Conservation (phyloP, 495 filamentous ascomycete genomes). For the Achaetomiella virescens region DNA sequence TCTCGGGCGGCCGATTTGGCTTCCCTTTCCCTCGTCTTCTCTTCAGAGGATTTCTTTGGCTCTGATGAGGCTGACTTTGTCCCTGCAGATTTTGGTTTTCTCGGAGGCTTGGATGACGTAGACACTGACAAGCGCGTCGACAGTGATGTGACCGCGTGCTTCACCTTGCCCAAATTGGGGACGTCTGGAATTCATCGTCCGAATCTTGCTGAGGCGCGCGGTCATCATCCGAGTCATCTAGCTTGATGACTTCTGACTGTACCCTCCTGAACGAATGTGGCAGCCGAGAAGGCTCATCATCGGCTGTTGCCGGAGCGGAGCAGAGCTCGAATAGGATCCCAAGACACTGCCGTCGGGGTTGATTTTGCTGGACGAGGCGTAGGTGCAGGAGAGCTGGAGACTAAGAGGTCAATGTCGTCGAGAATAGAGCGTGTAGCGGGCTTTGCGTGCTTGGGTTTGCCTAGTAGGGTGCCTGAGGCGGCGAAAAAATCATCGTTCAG, state of each 20-base stretch:
- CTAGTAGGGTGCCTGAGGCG: constrained; percentile 9
- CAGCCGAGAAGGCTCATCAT: constrained; percentile 6
- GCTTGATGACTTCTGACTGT: constrained; percentile 18
- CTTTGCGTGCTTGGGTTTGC: background rate
- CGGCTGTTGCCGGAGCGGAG: constrained; percentile 21
- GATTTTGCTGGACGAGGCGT: background rate
- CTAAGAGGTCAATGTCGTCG: constrained; percentile 20
- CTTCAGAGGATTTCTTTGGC: constrained; percentile 28
- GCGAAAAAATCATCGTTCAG: constrained; percentile 14
- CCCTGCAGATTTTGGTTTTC: constrained; percentile 2
- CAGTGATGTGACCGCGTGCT: constrained; percentile 5
- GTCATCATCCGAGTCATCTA: constrained; percentile 20
- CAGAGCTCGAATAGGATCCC: constrained; percentile 49
- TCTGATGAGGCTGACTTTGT: constrained; percentile 9
- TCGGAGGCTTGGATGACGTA: background rate
- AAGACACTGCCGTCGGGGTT: constrained; percentile 23
- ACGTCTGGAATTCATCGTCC: constrained; percentile 40
- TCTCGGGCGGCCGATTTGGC: constrained; percentile 41
- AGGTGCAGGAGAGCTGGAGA: constrained; percentile 10
- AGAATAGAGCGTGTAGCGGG: background rate
- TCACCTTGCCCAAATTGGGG: constrained; percentile 25
- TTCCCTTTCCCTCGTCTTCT: constrained; percentile 31
- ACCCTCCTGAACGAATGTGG: constrained; percentile 12
- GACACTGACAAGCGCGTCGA: background rate
- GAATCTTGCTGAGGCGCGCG: background rate